Evolutionary conservation across 169 alveolate genomes (phyloP).

Genomic region (Eimeria praecox): DNA sequence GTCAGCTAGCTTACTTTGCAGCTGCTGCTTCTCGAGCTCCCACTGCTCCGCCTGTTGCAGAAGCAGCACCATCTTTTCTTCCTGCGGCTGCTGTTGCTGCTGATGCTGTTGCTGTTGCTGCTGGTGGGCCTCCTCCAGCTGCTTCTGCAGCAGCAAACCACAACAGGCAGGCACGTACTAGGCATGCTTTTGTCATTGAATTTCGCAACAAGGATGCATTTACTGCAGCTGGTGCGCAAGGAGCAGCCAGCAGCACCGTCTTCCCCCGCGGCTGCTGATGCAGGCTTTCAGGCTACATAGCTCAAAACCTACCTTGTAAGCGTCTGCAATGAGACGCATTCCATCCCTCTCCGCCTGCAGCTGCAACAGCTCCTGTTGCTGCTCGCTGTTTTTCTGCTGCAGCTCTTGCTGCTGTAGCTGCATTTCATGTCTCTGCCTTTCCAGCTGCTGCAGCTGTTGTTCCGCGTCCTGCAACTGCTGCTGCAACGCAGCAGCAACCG

Average conservation of each 20-base stretch:
- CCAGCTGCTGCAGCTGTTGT: constrained; percentile 60
- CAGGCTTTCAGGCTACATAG: not conserved
- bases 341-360: constrained; percentile 55
- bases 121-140: constrained; percentile 54
- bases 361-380: constrained; percentile 61
- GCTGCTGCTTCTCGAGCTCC: constrained; percentile 31
- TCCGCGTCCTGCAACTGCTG: constrained; percentile 52
- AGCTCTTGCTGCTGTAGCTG: constrained; percentile 51
- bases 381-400: constrained; percentile 53
- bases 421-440: constrained; percentile 1
- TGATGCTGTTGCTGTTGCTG: constrained; percentile 46
- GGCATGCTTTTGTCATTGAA: not conserved
- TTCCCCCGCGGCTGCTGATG: constrained; percentile 9
- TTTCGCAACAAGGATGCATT: not conserved
- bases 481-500: constrained; percentile 25
- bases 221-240: not conserved
- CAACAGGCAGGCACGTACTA: not conserved
- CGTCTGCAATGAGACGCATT: constrained; percentile 33
- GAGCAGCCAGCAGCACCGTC: constrained; percentile 2
- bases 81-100: constrained; percentile 15
- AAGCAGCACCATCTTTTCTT: constrained; percentile 10
- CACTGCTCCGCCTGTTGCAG: constrained; percentile 18
- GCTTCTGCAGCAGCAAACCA: constrained; percentile 61
- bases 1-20: constrained; percentile 2
- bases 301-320: constrained; percentile 1